Conservation (phyloP, 768 basidiomycete genomes). For the Suillus americanus region DNA sequence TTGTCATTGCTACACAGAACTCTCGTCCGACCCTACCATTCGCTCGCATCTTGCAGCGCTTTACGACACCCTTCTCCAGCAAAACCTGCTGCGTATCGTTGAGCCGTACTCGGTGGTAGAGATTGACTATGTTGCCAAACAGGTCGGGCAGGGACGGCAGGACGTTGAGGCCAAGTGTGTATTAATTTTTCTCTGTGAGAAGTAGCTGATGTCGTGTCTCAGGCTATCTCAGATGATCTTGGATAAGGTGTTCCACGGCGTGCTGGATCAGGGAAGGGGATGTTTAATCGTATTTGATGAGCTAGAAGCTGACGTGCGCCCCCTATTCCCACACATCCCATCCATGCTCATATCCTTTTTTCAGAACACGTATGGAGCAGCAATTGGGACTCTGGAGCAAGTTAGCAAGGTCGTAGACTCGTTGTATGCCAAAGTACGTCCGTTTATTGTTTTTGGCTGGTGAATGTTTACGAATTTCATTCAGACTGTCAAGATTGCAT, state of each 20-base stretch:
- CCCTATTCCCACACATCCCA: neutral
- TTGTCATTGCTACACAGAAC: conserved; percentile 50
- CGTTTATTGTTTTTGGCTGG: neutral
- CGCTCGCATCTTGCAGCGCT: conserved; percentile 90
- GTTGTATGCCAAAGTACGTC: conserved; percentile 77
- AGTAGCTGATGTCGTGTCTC: conserved; percentile 10
- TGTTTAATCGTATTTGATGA: conserved; percentile 91
- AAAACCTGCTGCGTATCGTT: conserved; percentile 92
- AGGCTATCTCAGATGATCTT: conserved; percentile 98
- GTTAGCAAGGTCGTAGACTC: conserved; percentile 94
- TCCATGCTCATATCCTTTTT: neutral
- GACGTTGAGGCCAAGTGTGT: conserved; percentile 89
- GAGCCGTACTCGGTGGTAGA: conserved; percentile 96
- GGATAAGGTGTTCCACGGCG: conserved; percentile 91
- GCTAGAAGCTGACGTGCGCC: conserved; percentile 77
- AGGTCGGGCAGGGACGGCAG: conserved; percentile 84
- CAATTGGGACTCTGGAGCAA: conserved; percentile 86
- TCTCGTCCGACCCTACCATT: conserved; percentile 94
- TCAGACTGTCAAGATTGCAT: conserved; percentile 47
- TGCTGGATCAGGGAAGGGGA: conserved; percentile 94
- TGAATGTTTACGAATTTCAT: neutral
- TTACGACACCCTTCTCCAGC: conserved; percentile 95
- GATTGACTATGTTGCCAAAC: conserved; percentile 81
- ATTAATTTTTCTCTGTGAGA: neutral
- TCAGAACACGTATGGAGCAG: conserved; percentile 85